Conservation (phyloP, 2,329 filamentous ascomycete species). For the Penicillium sumatraense region DNA sequence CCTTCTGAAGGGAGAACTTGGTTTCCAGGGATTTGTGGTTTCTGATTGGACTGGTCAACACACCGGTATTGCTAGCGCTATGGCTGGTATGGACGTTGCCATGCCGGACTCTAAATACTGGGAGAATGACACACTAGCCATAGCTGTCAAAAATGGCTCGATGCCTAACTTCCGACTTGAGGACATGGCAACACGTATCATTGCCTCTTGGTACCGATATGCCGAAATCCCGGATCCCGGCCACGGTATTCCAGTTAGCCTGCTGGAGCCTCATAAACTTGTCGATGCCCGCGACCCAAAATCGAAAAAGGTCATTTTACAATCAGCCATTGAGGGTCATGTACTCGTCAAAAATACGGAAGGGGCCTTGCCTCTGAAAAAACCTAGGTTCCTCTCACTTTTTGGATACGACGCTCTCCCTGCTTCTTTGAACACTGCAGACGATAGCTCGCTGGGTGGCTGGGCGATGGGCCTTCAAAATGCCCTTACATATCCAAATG, state of each 20-base stretch:
- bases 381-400: background rate
- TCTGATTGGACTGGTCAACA: constrained; percentile 52
- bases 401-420: constrained; percentile 1
- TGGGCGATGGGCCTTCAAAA: background rate
- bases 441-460: background rate
- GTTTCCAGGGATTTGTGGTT: constrained; percentile 54
- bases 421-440: background rate
- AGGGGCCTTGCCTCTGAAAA: background rate
- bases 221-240: background rate
- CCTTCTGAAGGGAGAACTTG: constrained; percentile 55
- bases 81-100: constrained; percentile 51
- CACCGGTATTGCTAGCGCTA: constrained; percentile 48
- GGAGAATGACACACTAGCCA: constrained; percentile 4
- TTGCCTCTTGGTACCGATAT: background rate
- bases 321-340: background rate
- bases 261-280: background rate
- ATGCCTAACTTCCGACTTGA: constrained; percentile 1
- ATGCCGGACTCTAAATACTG: constrained; percentile 29
- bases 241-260: background rate
- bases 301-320: constrained; percentile 1
- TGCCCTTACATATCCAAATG: constrained; percentile 1
- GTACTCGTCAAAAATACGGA: constrained; percentile 1
- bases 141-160: background rate
- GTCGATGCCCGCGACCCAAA: constrained; percentile 1
- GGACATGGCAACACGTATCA: constrained; percentile 1